Percentiles rank a stretch among this genome's conserved stretches.
Evolutionary conservation across 352 stramenopile genomes (phyloP).

Genomic region (Chrysophaeum taylorii): DNA sequence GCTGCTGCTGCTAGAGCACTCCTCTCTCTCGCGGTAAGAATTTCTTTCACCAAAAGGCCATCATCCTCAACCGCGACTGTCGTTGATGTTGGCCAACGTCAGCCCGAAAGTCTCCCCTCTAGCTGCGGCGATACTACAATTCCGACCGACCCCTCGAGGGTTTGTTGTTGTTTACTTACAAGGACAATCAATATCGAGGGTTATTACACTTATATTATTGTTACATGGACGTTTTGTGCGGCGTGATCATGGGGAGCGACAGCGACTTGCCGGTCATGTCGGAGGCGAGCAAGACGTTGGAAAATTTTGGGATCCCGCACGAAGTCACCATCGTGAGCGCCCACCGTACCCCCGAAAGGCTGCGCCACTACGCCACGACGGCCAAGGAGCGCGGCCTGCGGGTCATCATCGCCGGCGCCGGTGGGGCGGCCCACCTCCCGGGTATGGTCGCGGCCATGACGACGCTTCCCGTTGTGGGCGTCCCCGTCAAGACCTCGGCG

Average conservation of each 20-base stretch:
- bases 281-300: slow-evolving; percentile 81
- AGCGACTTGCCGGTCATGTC: slow-evolving; percentile 94
- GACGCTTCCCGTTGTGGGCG: slow-evolving; percentile 82
- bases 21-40: too few species aligned
- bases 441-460: slow-evolving; percentile 76
- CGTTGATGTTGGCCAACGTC: too few species aligned
- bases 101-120: too few species aligned
- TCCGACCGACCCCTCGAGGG: too few species aligned
- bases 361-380: slow-evolving; percentile 85
- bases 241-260: slow-evolving; percentile 72
- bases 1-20: too few species aligned
- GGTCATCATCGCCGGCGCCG: slow-evolving; percentile 82
- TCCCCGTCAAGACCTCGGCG: slow-evolving; percentile 92
- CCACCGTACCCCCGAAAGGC: slow-evolving; percentile 89
- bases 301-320: slow-evolving; percentile 86
- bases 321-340: slow-evolving; percentile 95
- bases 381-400: slow-evolving; percentile 73
- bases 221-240: too few species aligned
- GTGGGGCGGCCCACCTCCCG: slow-evolving; percentile 90
- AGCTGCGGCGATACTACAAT: too few species aligned
- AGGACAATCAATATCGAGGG: too few species aligned
- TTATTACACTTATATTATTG: too few species aligned
- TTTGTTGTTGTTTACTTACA: too few species aligned
- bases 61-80: too few species aligned
- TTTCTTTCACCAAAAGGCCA: too few species aligned